Evolutionary conservation across 345 rosid species (phyloP).

Genomic region (Gossypium anomalum): DNA sequence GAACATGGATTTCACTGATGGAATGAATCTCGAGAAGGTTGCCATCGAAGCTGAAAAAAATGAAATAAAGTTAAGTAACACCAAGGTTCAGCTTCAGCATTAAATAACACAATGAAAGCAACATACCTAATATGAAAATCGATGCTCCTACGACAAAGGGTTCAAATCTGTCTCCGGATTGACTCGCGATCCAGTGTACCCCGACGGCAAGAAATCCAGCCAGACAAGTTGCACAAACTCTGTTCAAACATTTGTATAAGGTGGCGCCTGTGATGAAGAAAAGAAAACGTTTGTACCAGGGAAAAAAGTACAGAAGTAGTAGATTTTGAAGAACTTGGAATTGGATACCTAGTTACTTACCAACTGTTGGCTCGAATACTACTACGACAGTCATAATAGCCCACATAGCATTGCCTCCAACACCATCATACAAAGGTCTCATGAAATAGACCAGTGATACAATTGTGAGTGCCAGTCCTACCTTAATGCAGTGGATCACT

Average conservation of each 20-base stretch:
- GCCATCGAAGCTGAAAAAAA: constrained; percentile 55
- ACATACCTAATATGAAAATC: constrained; percentile 37
- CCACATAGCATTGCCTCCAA: constrained; percentile 56
- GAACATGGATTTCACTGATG: constrained; percentile 55
- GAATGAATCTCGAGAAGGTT: constrained; percentile 70
- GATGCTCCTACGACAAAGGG: constrained; percentile 35
- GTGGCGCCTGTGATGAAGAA: constrained; percentile 36
- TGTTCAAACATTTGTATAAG: constrained; percentile 33
- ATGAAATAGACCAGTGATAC: constrained; percentile 37
- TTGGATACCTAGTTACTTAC: constrained; percentile 31
- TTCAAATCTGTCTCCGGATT: constrained; percentile 31
- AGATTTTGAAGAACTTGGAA: not conserved
- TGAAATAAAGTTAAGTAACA: not conserved
- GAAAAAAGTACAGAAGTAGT: not conserved
- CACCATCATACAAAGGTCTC: constrained; percentile 43
- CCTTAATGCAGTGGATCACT: constrained; percentile 41
- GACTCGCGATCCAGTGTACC: constrained; percentile 42
- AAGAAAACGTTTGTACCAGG: not conserved
- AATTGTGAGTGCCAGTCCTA: constrained; percentile 37
- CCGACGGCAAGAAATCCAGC: constrained; percentile 47
- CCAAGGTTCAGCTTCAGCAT: not conserved
- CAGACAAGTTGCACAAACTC: constrained; percentile 34
- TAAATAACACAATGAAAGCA: constrained; percentile 4
- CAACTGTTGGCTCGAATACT: constrained; percentile 40
- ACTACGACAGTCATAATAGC: constrained; percentile 53